A percentile compares a stretch with the other conserved stretches of the same genome.
Evolutionary conservation across 306 rosid species (phyloP).

Genomic region (Cucurbita pepo): DNA sequence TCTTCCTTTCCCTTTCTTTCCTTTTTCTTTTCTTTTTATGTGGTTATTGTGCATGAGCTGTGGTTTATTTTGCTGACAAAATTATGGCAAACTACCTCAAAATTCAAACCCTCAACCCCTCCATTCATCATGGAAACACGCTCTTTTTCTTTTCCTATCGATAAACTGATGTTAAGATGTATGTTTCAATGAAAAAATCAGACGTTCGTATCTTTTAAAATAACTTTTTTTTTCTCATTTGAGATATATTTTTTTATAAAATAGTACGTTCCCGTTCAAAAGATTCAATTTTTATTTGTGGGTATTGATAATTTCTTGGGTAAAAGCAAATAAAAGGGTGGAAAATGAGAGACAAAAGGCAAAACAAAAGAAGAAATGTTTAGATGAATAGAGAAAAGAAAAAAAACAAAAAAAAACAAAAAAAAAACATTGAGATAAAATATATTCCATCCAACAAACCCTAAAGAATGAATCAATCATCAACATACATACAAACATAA

Average conservation of each 20-base stretch:
- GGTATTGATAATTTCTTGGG: background rate
- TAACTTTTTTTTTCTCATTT: no score
- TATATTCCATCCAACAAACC: background rate
- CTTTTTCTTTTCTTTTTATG: background rate
- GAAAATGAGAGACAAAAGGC: background rate
- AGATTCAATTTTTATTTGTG: background rate
- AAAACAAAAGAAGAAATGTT: no score
- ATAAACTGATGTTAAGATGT: no score
- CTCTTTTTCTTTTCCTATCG: no score
- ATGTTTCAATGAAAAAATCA: no score
- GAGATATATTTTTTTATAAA: no score
- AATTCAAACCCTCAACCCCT: background rate
- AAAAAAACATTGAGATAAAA: background rate
- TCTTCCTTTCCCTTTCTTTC: background rate
- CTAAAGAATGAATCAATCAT: background rate
- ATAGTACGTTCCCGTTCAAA: no score
- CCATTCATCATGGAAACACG: background rate
- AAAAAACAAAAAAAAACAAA: background rate
- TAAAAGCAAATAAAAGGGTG: background rate
- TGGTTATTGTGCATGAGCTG: background rate
- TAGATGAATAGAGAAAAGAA: no score
- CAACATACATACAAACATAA: background rate
- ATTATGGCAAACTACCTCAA: background rate
- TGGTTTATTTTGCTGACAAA: slow-evolving; percentile 5
- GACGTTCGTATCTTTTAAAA: no score